Evolutionary conservation across 495 filamentous ascomycete genomes (phyloP), one percentile per base, ranked within the genome.

Genomic region (Xylaria palmicola): DNA sequence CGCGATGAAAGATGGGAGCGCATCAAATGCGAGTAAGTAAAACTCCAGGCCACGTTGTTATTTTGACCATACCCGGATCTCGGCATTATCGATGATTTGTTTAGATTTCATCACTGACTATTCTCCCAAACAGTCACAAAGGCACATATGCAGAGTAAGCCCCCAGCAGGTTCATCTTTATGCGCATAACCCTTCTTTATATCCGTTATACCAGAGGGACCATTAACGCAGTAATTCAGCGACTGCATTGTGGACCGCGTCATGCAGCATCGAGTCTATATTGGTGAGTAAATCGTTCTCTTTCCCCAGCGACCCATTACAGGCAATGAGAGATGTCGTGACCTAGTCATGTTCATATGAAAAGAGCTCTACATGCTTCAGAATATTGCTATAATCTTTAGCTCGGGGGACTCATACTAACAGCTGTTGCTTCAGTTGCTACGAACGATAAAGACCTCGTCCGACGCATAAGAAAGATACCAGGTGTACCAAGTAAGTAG

Each of bases 181-280:
- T 13, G 57, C 26, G 7, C 24, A 43, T 19, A 41, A 41, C 17
- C 24, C 1, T 19, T 9, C 24, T 52, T 49, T 10, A 13, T 29
- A 27, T 19, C 22, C 10, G 10, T 34, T 44, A 44, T 0, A 37
- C 10, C 6, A 44, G 37, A 43, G 37, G 27, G 4, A 26, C 34
- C 1, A 9, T 37, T 60, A 37, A 60, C 29, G 2, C 0, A 4
- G 24, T 8, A 7, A 1, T 40, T 39, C 9, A 61, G 59, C 81
- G 92, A 97, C 63, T 97, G 92, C 68, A 83, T 98, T 8, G 93
- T 97, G 13, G 93, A 97, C 71, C 80, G 93, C 24, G 86, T 95
- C 22, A 83, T 84, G 68, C 80, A 85, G 63, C 52, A 56, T 34
- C 60, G 60, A 13, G 48, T 64, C 60, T 65, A 44, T 60, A 54